Conservation (phyloP, 148 eudicot genomes). For the Camellia granthamiana region DNA sequence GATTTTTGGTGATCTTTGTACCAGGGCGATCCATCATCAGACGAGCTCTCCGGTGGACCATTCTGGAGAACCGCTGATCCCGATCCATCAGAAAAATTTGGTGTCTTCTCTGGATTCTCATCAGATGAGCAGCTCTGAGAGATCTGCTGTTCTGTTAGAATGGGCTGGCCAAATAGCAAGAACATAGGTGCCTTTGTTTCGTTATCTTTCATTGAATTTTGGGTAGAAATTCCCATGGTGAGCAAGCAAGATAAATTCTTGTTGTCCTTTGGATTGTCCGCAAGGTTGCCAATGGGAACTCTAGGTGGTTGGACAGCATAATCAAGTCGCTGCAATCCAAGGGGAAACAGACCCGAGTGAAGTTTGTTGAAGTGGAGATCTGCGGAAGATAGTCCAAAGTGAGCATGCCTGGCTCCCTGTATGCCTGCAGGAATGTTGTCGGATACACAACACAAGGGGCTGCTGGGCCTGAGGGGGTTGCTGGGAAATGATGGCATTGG, state of each 20-base stretch:
- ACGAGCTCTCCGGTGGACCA: slow-evolving; percentile 40
- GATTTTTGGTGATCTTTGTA: slow-evolving; percentile 29
- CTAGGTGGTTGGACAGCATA: slow-evolving; percentile 24
- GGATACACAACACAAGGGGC: slow-evolving; percentile 35
- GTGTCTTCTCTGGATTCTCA: slow-evolving; percentile 29
- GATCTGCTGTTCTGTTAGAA: slow-evolving; percentile 78
- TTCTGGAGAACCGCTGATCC: slow-evolving; percentile 47
- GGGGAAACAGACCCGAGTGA: slow-evolving; percentile 35
- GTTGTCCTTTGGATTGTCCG: slow-evolving; percentile 21
- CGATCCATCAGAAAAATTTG: slow-evolving; percentile 43
- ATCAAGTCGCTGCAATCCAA: slow-evolving; percentile 26
- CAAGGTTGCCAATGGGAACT: slow-evolving; percentile 15
- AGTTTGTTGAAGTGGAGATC: slow-evolving; percentile 37
- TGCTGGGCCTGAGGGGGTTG: slow-evolving; percentile 45
- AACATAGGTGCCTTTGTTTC: slow-evolving; percentile 39
- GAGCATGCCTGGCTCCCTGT: slow-evolving; percentile 91
- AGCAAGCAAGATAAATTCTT: slow-evolving; percentile 44
- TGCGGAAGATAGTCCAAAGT: slow-evolving; percentile 31
- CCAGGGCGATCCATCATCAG: slow-evolving; percentile 44
- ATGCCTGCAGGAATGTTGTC: slow-evolving; percentile 55
- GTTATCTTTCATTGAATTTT: slow-evolving; percentile 22
- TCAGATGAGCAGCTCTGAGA: slow-evolving; percentile 49
- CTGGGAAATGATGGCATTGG: slow-evolving; percentile 31
- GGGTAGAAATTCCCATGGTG: slow-evolving; percentile 44
- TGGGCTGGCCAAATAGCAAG: slow-evolving; percentile 79